Conservation (phyloP, 2,329 filamentous ascomycete genomes). For the Neoascochyta sp. region DNA sequence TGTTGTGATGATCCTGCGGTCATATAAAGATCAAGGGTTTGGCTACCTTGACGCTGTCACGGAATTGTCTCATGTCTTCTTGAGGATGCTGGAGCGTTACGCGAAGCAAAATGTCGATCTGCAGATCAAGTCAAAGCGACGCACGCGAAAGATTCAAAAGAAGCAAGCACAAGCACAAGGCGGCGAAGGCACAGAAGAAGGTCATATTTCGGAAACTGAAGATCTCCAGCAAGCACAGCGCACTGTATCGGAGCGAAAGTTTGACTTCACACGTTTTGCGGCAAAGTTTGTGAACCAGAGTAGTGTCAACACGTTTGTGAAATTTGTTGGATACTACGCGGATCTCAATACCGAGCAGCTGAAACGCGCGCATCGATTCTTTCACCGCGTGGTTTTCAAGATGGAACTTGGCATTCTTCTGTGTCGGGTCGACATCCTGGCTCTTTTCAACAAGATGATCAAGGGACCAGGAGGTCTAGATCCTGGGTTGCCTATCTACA, state of each 20-base stretch:
- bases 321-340: conserved; percentile 72
- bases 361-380: conserved; percentile 88
- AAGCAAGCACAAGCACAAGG: conserved; percentile 48
- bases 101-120: conserved; percentile 93
- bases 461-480: conserved; percentile 79
- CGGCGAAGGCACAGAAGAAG: conserved; percentile 54
- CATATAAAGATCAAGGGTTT: conserved; percentile 92
- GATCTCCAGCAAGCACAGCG: conserved; percentile 69
- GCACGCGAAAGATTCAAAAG: conserved; percentile 70
- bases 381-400: conserved; percentile 93
- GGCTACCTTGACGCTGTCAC: conserved; percentile 90
- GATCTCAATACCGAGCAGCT: conserved; percentile 77
- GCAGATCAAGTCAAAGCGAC: conserved; percentile 79
- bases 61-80: conserved; percentile 84
- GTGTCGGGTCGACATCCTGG: conserved; percentile 86
- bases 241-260: conserved; percentile 78
- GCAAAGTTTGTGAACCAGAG: conserved; percentile 77
- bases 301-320: conserved; percentile 83
- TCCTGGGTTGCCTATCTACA: conserved; percentile 62
- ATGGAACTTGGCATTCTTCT: conserved; percentile 85
- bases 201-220: conserved; percentile 56
- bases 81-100: conserved; percentile 87
- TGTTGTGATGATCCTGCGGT: conserved; percentile 72
- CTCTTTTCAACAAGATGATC: conserved; percentile 84
- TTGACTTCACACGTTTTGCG: conserved; percentile 84